A percentile compares a stretch with the other conserved stretches of the same genome.
These are phyloP conservation scores for Pythium dissimile DNA, from an alignment of 352 stramenopile genomes.

Conservation along the genomic window DNA sequence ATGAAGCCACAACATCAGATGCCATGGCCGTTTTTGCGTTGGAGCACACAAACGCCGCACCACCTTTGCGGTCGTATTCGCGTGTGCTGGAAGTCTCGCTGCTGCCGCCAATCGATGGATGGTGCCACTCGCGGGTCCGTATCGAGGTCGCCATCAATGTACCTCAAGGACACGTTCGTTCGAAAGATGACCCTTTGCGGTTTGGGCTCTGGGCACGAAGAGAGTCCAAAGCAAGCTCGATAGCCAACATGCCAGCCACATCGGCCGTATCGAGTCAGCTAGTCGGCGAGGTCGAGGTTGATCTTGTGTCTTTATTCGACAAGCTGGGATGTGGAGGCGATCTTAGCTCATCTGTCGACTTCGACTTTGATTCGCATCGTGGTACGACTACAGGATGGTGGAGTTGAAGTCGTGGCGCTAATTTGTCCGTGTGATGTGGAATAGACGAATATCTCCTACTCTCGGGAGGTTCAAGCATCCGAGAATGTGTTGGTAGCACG, in stretches of 20 bases:
- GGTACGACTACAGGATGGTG: too few relatives aligned
- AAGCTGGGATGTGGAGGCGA: background rate
- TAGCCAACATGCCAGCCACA: background rate
- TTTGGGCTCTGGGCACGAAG: conserved; percentile 6
- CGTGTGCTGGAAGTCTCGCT: background rate
- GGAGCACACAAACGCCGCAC: background rate
- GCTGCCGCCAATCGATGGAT: background rate
- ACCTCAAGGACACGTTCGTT: background rate
- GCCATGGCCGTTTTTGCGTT: background rate
- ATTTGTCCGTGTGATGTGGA: too few relatives aligned
- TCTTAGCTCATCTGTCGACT: background rate
- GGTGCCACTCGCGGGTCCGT: background rate
- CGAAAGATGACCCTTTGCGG: background rate
- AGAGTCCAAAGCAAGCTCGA: background rate
- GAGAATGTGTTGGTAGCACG: background rate
- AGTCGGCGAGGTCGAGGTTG: conserved; percentile 1
- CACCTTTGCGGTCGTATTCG: conserved; percentile 5
- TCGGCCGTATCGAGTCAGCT: background rate
- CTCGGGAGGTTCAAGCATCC: conserved; percentile 15
- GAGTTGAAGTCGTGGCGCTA: too few relatives aligned
- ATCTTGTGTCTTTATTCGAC: background rate
- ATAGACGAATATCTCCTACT: conserved; percentile 10
- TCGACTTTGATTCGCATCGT: too few relatives aligned
- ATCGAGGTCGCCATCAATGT: conserved; percentile 7
- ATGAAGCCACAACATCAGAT: too few relatives aligned